phyloP scores from a whole-genome alignment of 768 basidiomycete species.

The Rubroboletus pulcherrimus region DNA sequence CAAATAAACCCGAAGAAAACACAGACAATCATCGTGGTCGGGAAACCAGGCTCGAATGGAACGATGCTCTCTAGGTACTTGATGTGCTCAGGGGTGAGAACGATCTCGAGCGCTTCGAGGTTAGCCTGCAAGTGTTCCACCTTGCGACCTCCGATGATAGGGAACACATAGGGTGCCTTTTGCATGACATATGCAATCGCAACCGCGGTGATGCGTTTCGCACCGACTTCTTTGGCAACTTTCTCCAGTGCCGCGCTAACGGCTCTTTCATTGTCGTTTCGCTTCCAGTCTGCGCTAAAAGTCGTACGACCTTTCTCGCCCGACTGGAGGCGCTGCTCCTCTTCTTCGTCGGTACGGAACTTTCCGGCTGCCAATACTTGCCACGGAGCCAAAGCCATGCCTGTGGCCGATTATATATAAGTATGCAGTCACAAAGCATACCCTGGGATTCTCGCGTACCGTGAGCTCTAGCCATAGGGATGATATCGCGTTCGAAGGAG shows the following conservation, averaged over 20 bases:
- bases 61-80: not conserved
- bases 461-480: constrained; percentile 25
- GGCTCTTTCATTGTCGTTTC: not conserved
- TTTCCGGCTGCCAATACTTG: not conserved
- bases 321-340: not conserved
- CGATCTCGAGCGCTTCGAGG: not conserved
- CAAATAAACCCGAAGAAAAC: not conserved
- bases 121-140: not conserved
- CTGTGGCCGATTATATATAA: not conserved
- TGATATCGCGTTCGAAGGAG: constrained; percentile 47
- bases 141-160: not conserved
- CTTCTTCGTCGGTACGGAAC: not conserved
- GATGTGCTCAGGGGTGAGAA: not conserved
- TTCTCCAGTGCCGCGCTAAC: not conserved
- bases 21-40: not conserved
- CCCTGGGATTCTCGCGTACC: not conserved
- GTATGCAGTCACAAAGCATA: not conserved
- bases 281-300: not conserved
- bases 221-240: not conserved
- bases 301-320: not conserved
- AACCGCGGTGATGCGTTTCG: not conserved
- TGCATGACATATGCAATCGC: not conserved
- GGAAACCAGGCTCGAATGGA: not conserved
- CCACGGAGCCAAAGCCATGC: not conserved
- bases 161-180: not conserved